Conservation (phyloP, 73 alveolate species). For the Tetrahymena malaccensis region DNA sequence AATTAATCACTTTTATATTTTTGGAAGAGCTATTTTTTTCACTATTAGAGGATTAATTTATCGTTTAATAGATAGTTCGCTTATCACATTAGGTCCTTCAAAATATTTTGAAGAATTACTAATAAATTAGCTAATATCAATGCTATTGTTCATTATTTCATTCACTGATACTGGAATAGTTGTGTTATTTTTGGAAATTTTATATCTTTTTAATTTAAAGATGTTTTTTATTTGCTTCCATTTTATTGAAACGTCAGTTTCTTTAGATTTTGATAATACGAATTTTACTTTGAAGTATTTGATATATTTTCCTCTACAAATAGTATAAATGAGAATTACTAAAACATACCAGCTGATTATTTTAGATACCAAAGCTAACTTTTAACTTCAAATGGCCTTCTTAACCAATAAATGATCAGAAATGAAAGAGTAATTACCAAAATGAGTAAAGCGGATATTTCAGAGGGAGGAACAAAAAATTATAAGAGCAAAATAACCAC, state of each 20-base stretch:
- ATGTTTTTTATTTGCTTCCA: not conserved
- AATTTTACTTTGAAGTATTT: not conserved
- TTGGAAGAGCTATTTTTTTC: not conserved
- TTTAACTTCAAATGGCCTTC: not conserved
- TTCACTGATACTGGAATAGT: not conserved
- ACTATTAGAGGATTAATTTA: not conserved
- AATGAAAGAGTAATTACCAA: not conserved
- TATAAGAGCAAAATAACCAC: not conserved
- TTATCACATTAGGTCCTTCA: not conserved
- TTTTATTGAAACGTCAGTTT: not conserved
- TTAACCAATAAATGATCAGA: not conserved
- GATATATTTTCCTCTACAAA: not conserved
- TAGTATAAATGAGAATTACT: not conserved
- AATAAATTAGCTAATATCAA: not conserved
- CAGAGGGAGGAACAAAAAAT: not conserved
- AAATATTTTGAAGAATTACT: not conserved
- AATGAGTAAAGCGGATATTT: not conserved
- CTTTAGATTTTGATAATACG: not conserved
- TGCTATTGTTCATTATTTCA: not conserved
- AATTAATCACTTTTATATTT: not conserved
- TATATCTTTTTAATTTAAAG: not conserved
- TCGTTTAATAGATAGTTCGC: not conserved
- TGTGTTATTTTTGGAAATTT: not conserved
- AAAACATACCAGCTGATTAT: not conserved
- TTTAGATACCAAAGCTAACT: not conserved